Evolutionary conservation across 768 basidiomycete genomes (phyloP).

Genomic region (Pleurotus tuber-regium): DNA sequence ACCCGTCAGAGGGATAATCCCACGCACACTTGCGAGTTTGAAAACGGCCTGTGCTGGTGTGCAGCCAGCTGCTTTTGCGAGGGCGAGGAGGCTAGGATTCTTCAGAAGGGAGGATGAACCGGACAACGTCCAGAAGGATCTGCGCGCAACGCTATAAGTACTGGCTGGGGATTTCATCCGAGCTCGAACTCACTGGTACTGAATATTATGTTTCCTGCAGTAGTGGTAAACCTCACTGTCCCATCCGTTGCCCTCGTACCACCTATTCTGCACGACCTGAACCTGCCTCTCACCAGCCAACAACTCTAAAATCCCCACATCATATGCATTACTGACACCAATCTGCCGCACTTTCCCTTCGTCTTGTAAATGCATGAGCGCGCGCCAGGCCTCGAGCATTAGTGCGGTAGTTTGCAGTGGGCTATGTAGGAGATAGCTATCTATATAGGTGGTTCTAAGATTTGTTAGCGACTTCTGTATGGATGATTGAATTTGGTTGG

Average conservation of each 20-base stretch:
- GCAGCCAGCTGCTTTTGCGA: constrained; percentile 45
- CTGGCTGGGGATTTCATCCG: background rate
- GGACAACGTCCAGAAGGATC: constrained; percentile 86
- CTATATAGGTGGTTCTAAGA: constrained; percentile 70
- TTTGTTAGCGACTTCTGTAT: constrained; percentile 64
- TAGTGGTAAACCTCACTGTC: constrained; percentile 62
- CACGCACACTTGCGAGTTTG: constrained; percentile 63
- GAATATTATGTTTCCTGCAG: constrained; percentile 59
- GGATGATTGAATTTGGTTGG: constrained; percentile 60
- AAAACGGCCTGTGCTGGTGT: constrained; percentile 69
- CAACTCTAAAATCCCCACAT: constrained; percentile 50
- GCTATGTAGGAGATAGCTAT: constrained; percentile 78
- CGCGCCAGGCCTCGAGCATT: constrained; percentile 70
- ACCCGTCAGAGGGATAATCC: constrained; percentile 73
- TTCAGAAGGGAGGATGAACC: constrained; percentile 66
- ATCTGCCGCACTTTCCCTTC: constrained; percentile 62
- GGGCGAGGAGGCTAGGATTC: constrained; percentile 41
- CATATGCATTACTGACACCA: constrained; percentile 79
- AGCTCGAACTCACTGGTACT: constrained; percentile 60
- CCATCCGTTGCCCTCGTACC: constrained; percentile 82
- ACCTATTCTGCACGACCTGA: constrained; percentile 80
- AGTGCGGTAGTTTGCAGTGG: constrained; percentile 56
- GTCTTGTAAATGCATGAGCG: constrained; percentile 59
- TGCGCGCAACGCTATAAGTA: constrained; percentile 24
- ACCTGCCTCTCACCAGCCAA: constrained; percentile 55